Evolutionary conservation across 495 filamentous ascomycete species (phyloP), one percentile per base, ranked within the genome.

Genomic region (Neurospora sp.): DNA sequence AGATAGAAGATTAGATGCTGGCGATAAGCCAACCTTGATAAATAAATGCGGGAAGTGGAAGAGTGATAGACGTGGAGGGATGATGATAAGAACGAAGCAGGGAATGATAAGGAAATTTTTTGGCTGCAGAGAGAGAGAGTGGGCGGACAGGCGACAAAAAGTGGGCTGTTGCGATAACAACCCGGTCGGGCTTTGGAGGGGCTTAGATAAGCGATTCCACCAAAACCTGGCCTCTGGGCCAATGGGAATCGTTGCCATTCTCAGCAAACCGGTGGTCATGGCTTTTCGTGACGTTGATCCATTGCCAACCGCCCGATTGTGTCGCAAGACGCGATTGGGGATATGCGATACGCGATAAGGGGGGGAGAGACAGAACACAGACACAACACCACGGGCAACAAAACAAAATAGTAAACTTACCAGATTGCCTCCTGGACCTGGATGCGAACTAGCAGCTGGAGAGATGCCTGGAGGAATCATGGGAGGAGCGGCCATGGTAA

Each of bases 401-500:
- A 73, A 75, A 73, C 68, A 70, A 74, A 75, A 40, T 70, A 68
- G 70, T 70, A 72, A 61, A 86, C 91, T 87, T 84, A 93, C 92
- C 74, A 90, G 85, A 73, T 86, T 88, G 73, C 88, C 90, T 39
- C 87, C 88, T 75, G 88, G 87, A 68, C 89, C 89, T 74, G 88
- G 90, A 68, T 86, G 87, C 0, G 90, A 90, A 14, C 89, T 89
- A 39, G 91, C 90, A 9, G 90, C 53, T 65, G 53, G 90, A 35
- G 90, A 90, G 10, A 90, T 88, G 45, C 88, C 88, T 70, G 88
- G 82, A 79, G 90, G 70, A 69, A 72, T 90, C 74, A 77, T 76
- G 39, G 75, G 73, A 14, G 77, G 79, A 41, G 76, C 53, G 1
- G 53, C 79, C 69, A 80, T 80, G 2, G 79, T 70, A 14, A 79